Base-by-base conservation (phyloP, 768 basidiomycete species). In the Mycena maculata region DNA sequence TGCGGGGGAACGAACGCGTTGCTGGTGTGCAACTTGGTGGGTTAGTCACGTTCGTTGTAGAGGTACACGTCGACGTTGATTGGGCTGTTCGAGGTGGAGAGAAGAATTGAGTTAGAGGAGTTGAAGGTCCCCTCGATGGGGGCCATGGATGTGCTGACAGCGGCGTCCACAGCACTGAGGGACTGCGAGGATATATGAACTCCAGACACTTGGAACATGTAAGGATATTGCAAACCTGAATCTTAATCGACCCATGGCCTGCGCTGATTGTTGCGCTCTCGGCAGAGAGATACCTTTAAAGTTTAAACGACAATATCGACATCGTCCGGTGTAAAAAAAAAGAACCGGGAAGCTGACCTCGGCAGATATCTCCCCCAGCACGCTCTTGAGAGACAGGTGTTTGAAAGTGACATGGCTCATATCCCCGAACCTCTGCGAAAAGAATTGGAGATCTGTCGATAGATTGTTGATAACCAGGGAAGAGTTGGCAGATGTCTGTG, bases 51-150 rank as follows among this genome's bases (percentile, higher is more conserved):
- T 31, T 58, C 60, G 30, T 50, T 50, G 54, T 18, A 20, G 54
- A 70, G 63, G 42, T 62, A 62, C 47, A 70, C 60, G 38, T 65
- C 60, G 42, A 70, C 68, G 25, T 41, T 30, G 47, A 70, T 70
- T 11, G 25, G 49, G 15, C 28, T 55, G 56, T 66, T 63, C n/a
- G 65, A 38, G 1, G 69, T 66, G 15, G 7, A 31, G n/a, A 70
- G 47, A 4, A 38, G 31, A 30, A 70, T 54, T 23, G 30, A 16
- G 13, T 55, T 41, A 28, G 61, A 50, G 28, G 56, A 49, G 58
- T 70, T 70, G 61, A 41, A 70, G 3, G 61, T 70, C 13, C 69
- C 69, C 10, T 63, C 60, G 48, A 70, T 63, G 20, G 60, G 33
- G 7, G 48, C 69, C 7, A 63, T 2, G 15, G 49, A 22, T 2